Conservation (phyloP, 2,329 filamentous ascomycete species). For the Fusarium anthophilum region DNA sequence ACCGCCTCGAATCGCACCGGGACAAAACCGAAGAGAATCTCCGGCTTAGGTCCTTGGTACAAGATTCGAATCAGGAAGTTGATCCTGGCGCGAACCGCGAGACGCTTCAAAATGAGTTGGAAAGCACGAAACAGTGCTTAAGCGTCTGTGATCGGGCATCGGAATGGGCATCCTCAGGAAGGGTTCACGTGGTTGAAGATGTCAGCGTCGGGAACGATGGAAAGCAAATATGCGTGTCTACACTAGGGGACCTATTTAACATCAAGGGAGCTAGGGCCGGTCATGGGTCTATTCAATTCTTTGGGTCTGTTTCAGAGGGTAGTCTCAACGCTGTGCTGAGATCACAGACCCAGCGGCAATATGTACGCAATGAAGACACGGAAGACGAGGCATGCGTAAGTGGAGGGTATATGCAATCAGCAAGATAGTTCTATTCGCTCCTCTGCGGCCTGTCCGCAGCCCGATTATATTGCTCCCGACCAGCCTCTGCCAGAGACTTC, state of each 20-base stretch:
- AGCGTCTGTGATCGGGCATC: slow-evolving; percentile 8
- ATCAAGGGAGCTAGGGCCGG: slow-evolving; percentile 22
- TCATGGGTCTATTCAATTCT: neutral
- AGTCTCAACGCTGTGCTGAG: slow-evolving; percentile 1
- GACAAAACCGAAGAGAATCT: neutral
- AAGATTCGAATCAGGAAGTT: neutral
- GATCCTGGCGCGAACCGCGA: neutral
- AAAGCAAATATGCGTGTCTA: slow-evolving; percentile 29
- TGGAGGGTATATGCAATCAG: neutral
- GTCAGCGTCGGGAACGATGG: slow-evolving; percentile 21
- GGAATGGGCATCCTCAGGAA: slow-evolving; percentile 12
- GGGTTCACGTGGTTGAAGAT: slow-evolving; percentile 33
- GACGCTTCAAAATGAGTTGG: slow-evolving; percentile 4
- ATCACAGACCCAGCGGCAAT: neutral
- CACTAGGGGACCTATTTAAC: slow-evolving; percentile 27
- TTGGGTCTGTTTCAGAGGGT: slow-evolving; percentile 4
- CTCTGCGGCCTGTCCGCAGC: neutral
- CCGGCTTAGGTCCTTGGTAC: neutral
- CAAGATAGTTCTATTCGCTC: neutral
- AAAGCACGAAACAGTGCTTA: slow-evolving; percentile 21
- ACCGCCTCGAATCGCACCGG: slow-evolving; percentile 1
- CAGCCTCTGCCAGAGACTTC: neutral
- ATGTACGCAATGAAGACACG: neutral
- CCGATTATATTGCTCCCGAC: neutral
- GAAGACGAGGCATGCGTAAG: neutral